Conservation (phyloP, 306 rosid species). For the Psophocarpus tetragonolobus region DNA sequence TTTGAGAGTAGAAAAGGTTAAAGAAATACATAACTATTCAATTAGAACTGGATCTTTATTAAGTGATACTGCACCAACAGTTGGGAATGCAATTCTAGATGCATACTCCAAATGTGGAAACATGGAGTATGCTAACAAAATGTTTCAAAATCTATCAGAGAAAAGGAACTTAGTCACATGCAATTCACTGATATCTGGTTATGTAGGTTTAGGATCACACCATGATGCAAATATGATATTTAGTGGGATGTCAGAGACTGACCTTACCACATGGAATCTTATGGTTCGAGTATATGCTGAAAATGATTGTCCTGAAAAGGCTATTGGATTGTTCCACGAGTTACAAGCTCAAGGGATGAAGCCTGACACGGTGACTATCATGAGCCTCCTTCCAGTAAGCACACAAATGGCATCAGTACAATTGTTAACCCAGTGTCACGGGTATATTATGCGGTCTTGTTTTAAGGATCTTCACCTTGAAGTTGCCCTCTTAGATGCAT, state of each 20-base stretch:
- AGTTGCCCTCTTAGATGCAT: slow-evolving; percentile 78
- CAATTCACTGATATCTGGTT: slow-evolving; percentile 77
- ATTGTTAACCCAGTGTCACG: slow-evolving; percentile 73
- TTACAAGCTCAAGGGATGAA: slow-evolving; percentile 74
- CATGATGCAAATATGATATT: slow-evolving; percentile 59
- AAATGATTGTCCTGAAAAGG: slow-evolving; percentile 66
- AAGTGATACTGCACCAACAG: slow-evolving; percentile 50
- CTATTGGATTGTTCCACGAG: slow-evolving; percentile 51
- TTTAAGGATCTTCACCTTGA: slow-evolving; percentile 59
- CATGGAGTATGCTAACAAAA: slow-evolving; percentile 57
- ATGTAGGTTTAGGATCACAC: slow-evolving; percentile 60
- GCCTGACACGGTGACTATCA: slow-evolving; percentile 74
- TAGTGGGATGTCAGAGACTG: slow-evolving; percentile 62
- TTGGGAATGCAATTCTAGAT: slow-evolving; percentile 83
- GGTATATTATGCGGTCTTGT: slow-evolving; percentile 65
- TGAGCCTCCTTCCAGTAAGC: slow-evolving; percentile 79
- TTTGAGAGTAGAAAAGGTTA: slow-evolving; percentile 55
- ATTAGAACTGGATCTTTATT: slow-evolving; percentile 55
- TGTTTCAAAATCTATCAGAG: slow-evolving; percentile 58
- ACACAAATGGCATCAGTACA: slow-evolving; percentile 70
- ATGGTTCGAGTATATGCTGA: slow-evolving; percentile 79
- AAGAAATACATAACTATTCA: slow-evolving; percentile 75
- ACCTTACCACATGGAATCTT: slow-evolving; percentile 90
- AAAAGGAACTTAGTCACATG: slow-evolving; percentile 62
- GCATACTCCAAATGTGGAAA: slow-evolving; percentile 84